Conservation (phyloP, 805 yeast genomes). For the Candida pseudofarinosa region DNA sequence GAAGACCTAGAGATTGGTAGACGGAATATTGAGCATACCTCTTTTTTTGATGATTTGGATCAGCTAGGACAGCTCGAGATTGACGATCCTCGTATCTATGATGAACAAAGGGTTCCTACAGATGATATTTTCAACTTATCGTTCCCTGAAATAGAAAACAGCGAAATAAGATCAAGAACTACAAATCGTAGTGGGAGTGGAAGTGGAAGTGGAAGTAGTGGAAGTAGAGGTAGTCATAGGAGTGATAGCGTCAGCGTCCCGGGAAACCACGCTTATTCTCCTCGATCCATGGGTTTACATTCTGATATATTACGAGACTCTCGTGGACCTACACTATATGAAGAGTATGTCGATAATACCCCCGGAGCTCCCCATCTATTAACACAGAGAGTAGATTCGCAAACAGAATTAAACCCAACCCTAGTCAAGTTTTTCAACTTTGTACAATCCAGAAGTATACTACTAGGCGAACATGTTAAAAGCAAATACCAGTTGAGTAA, state of each 20-base stretch:
- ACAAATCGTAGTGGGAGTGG: neutral
- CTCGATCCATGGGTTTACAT: neutral
- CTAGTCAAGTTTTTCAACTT: conserved; percentile 11
- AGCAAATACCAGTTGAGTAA: conserved; percentile 1
- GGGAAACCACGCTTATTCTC: neutral
- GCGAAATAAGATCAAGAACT: conserved; percentile 6
- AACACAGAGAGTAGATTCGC: conserved; percentile 4
- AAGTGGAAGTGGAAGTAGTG: neutral
- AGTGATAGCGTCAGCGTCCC: neutral
- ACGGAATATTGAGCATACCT: conserved; percentile 6
- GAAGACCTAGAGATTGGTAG: conserved; percentile 13
- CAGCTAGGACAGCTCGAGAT: neutral
- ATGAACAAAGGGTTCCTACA: neutral
- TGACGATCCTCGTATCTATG: neutral
- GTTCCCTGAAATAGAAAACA: conserved; percentile 16
- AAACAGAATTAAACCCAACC: conserved; percentile 5
- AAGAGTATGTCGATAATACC: conserved; percentile 6
- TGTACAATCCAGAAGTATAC: conserved; percentile 6
- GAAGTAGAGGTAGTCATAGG: neutral
- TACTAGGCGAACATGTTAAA: conserved; percentile 6
- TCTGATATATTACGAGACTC: neutral
- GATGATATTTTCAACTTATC: conserved; percentile 17
- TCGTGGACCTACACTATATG: neutral
- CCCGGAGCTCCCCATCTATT: conserved; percentile 6
- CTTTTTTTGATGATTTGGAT: neutral